Conservation (phyloP, 306 rosid species). For the Lagenaria siceraria region DNA sequence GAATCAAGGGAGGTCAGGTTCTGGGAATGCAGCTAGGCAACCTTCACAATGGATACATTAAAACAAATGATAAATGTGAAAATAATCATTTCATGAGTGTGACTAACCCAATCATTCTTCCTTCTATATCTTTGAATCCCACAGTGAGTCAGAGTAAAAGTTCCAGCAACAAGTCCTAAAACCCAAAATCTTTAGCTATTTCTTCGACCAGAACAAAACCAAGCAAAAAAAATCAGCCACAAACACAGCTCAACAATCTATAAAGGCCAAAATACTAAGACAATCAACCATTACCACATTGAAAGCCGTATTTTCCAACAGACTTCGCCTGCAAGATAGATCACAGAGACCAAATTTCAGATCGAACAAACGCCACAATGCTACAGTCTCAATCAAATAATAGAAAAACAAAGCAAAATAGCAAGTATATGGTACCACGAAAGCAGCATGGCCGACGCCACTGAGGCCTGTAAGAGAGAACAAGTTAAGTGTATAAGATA, state of each 20-base stretch:
- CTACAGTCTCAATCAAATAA: neutral
- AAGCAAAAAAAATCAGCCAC: slow-evolving; percentile 9
- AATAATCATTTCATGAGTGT: neutral
- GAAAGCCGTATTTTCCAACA: slow-evolving; percentile 34
- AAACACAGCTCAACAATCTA: slow-evolving; percentile 12
- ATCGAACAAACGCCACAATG: neutral
- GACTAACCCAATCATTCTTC: slow-evolving; percentile 75
- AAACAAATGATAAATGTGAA: neutral
- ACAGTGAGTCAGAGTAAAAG: slow-evolving; percentile 41
- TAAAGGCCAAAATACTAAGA: neutral
- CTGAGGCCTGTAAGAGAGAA: slow-evolving; percentile 33
- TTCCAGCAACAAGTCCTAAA: slow-evolving; percentile 64
- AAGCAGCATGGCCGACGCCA: slow-evolving; percentile 44
- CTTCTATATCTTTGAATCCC: slow-evolving; percentile 50
- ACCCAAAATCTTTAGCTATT: neutral
- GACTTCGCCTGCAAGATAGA: slow-evolving; percentile 41
- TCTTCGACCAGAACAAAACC: neutral
- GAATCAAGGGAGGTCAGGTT: neutral
- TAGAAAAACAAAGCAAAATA: neutral
- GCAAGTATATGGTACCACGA: slow-evolving; percentile 38
- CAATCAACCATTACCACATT: slow-evolving; percentile 40
- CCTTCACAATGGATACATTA: neutral
- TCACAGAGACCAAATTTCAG: neutral
- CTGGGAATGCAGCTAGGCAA: neutral
- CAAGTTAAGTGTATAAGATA: neutral